Evolutionary conservation across 2,329 filamentous ascomycete species (phyloP), one percentile per base, ranked within the genome.

Genomic region (Diaporthe velutina): DNA sequence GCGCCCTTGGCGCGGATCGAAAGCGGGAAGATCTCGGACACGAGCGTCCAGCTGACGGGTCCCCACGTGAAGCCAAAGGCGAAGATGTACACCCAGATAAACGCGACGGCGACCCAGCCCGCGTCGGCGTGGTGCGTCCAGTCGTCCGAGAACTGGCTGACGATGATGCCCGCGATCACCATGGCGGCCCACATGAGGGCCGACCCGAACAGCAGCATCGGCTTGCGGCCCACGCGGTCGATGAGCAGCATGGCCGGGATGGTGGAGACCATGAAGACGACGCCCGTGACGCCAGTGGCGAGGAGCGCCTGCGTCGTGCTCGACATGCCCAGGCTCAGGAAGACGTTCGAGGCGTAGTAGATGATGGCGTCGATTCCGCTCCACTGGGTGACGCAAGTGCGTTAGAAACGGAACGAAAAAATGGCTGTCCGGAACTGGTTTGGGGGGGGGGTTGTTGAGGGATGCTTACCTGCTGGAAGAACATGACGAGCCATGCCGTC

Each of bases 401-500:
- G 7, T 50, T 35, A 67, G 60, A 19, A 35, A 12, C 8, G 2
- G n/a, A 2, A n/a, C n/a, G n/a, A n/a, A n/a, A n/a, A n/a, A 30
- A 28, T 13, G 10, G 25, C 38, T 61, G 22, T 13, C 8, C 42
- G 9, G 22, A 22, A 10, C 81, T 84, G 86, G 4, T 6, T 4
- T 6, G 22, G 7, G 2, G 17, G 6, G 1, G 3, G 15, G 2
- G 4, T n/a, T n/a, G 25, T 4, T 22, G 7, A 2, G 10, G 19
- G 25, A 4, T 10, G 8, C 48, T 22, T 54, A 68, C 64, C 74
- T 87, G 86, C 78, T 88, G 86, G 78, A 86, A 87, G 77, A 87
- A 86, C 85, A 87, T 87, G 17, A 87, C 77, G 42, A 86, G 76
- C 83, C 84, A 85, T 2, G 84, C 86, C 13, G 82, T 85, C 9